Evolutionary conservation across 768 basidiomycete genomes (phyloP), one percentile per base, ranked within the genome.

Genomic region (Candolleomyces eurysporus): DNA sequence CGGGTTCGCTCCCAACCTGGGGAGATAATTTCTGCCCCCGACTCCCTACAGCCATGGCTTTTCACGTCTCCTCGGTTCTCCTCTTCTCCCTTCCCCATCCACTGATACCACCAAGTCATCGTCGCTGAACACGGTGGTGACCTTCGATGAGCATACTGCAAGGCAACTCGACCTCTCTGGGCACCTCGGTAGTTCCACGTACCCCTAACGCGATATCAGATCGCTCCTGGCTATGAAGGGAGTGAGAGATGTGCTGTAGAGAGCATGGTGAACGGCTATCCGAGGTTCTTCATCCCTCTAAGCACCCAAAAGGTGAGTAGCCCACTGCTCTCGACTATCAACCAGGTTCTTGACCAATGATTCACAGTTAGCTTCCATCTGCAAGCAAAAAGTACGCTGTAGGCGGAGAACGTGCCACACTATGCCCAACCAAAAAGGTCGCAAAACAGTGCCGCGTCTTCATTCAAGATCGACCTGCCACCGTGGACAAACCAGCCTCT

Each of bases 1-100:
- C 93, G 7, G 86, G 73, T 94, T 97, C 72, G 96, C 96, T 0
- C 95, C 94, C 0, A 98, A 99, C 70, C 96, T 99, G 7, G 86
- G 91, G n/a, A 26, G 26, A 26, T 26, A 6, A 36, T 36, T 8
- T 36, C 11, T 36, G 36, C 5, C 36, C 5, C 36, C 6, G 5
- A 11, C 36, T 36, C 36, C 6, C 26, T 36, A 36, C 36, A 7
- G 36, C 6, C 36, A 36, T 36, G 36, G 36, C 36, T 36, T 36
- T 36, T 36, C 6, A 36, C 36, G 11, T 11, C 11, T 36, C 36
- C 36, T 36, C 36, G 36, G 36, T 36, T 36, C 36, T 36, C 1
- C 5, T 36, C 5, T 36, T 36, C 36, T 36, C 36, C 36, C 32
- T 32, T 32, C 32, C 32, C 32, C 32, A 4, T 9, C 32, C 32